Conservation (phyloP, 2,329 filamentous ascomycete species). For the Pestalotiopsis fici region DNA sequence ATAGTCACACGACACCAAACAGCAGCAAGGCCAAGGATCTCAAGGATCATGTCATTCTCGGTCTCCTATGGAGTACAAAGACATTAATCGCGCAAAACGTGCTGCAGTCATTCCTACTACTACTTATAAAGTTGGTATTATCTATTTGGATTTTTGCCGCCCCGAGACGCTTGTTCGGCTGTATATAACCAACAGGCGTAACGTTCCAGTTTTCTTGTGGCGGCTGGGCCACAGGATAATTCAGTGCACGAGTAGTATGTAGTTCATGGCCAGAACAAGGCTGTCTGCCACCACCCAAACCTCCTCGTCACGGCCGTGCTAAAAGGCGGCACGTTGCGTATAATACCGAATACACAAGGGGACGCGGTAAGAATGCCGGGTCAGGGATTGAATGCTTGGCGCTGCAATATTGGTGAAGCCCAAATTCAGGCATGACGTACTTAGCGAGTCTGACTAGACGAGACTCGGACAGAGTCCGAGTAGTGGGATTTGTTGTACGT, state of each 20-base stretch:
- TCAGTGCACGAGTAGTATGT: too few species aligned
- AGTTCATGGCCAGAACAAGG: not conserved
- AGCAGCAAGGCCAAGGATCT: not conserved
- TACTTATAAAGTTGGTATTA: not conserved
- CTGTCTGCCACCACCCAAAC: not conserved
- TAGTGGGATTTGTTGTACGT: not conserved
- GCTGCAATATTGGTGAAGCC: not conserved
- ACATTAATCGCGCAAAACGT: conserved; percentile 3
- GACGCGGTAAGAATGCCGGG: not conserved
- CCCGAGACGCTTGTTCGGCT: not conserved
- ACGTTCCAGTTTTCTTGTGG: not conserved
- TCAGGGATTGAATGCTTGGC: not conserved
- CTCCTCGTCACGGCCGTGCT: not conserved
- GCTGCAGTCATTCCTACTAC: not conserved
- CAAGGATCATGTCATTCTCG: not conserved
- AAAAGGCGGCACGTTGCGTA: not conserved
- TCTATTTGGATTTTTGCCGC: not conserved
- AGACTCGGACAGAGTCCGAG: not conserved
- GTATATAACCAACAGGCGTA: not conserved
- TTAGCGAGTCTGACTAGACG: not conserved
- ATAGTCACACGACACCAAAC: conserved; percentile 4
- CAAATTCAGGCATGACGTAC: not conserved
- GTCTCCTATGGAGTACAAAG: not conserved
- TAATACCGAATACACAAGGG: not conserved
- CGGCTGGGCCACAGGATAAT: not conserved